A percentile compares a stretch with the other conserved stretches of the same genome.
These are phyloP conservation scores for Gloeopeniophorella convolvens DNA, from an alignment of 768 basidiomycete species.

Conservation along the genomic window DNA sequence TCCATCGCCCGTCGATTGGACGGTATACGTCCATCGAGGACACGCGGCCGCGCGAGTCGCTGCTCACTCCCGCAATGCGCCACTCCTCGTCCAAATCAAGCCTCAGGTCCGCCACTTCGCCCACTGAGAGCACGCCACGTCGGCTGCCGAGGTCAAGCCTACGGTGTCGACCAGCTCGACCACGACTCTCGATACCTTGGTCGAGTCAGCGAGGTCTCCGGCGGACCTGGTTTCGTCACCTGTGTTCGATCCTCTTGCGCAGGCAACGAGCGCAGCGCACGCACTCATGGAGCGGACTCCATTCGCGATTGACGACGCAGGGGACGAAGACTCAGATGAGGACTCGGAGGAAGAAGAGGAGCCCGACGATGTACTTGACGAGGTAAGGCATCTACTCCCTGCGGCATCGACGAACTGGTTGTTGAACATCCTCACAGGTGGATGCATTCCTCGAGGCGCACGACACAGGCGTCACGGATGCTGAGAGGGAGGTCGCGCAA, in stretches of 20 bases:
- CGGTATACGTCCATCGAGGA: slow-evolving; percentile 80
- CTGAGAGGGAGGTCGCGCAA: slow-evolving; percentile 70
- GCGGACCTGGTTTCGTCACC: slow-evolving; percentile 23
- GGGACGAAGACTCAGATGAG: slow-evolving; percentile 71
- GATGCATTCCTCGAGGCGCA: slow-evolving; percentile 95
- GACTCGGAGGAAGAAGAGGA: slow-evolving; percentile 47
- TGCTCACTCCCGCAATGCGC: slow-evolving; percentile 67
- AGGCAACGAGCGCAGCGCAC: slow-evolving; percentile 65
- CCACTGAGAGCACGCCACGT: slow-evolving; percentile 24
- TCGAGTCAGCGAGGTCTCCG: slow-evolving; percentile 32
- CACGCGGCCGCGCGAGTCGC: slow-evolving; percentile 80
- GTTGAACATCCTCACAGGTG: slow-evolving; percentile 39
- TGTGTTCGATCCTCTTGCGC: slow-evolving; percentile 52
- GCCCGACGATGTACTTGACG: slow-evolving; percentile 82
- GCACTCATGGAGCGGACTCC: slow-evolving; percentile 80
- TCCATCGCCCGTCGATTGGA: slow-evolving; percentile 79
- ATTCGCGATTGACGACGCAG: slow-evolving; percentile 96
- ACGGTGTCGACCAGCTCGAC: background rate
- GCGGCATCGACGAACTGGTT: background rate
- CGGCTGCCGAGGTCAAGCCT: slow-evolving; percentile 24
- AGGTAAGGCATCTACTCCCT: slow-evolving; percentile 40
- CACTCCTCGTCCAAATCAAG: slow-evolving; percentile 52
- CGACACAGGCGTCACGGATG: slow-evolving; percentile 77
- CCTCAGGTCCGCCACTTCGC: slow-evolving; percentile 26
- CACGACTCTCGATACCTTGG: slow-evolving; percentile 38